Evolutionary conservation across 352 stramenopile species (phyloP), one percentile per base, ranked within the genome.

Genomic region (Pythium biforme): DNA sequence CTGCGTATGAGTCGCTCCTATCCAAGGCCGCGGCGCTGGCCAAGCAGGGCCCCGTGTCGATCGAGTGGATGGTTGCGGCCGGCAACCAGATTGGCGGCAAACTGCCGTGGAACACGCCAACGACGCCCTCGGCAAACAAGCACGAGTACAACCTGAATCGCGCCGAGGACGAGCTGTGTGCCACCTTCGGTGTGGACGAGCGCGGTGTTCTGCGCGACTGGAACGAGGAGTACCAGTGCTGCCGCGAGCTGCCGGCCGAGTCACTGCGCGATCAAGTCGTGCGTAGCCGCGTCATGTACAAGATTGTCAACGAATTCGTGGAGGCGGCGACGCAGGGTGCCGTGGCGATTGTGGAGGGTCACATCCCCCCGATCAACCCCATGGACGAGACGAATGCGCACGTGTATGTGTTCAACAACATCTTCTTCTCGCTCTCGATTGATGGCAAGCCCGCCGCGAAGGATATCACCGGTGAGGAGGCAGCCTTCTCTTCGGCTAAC

Each of bases 331-430:
- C 83, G 23, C 73, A 88, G 27, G 88, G 87, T 22, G 87, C 89
- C 0, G 88, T 97, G 12, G 95, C 96, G 46, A 98, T 99, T 64
- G 87, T 94, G 31, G 89, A 98, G 49, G 96, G 96, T 59, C 88
- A 97, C 62, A 96, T 99, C 63, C 79, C 81, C 45, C 87, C 96
- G 40, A 98, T 99, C 76, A 98, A 99, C 73, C 94, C 95, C 14
- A 98, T 98, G 78, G 96, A 99, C 69, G 80, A 90, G 23, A 73
- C 78, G 19, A 93, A 83, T 33, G 87, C 94, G 25, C 94, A 98
- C 68, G 95, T 98, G 31, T 99, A 97, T 70, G 86, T 99, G 49
- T 97, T 98, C 77, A 98, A 99, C 78, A 98, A 97, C 70, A 98
- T 98, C 60, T 99, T 99, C 76, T 98, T 98, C 69, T 98, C 92